Conservation (phyloP, 306 rosid species). For the Ochetophila trinervis region DNA sequence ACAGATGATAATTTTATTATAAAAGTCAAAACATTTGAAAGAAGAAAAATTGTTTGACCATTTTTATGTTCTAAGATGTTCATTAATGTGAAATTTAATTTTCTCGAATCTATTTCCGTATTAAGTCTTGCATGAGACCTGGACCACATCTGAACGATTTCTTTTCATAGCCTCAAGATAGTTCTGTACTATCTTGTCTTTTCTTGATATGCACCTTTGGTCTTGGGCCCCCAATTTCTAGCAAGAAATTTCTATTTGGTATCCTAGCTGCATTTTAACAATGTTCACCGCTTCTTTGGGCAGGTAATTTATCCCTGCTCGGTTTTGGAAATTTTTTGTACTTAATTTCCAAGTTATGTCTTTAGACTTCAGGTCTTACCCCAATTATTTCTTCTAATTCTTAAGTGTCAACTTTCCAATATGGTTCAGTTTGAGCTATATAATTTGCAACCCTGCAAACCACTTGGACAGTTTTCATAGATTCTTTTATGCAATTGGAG, state of each 20-base stretch:
- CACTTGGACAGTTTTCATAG: not conserved
- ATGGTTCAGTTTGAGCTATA: not conserved
- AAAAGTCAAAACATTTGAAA: not conserved
- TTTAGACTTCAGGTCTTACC: not conserved
- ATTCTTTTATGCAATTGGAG: conserved; percentile 7
- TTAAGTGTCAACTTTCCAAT: not conserved
- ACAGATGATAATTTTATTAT: not conserved
- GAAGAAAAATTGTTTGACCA: not conserved
- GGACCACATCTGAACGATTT: not conserved
- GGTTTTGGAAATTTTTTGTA: not conserved
- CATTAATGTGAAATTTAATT: not conserved
- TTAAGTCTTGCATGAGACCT: not conserved
- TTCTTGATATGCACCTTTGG: not conserved
- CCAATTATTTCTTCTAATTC: not conserved
- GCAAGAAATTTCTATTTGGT: not conserved
- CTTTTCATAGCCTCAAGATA: not conserved
- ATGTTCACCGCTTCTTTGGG: not conserved
- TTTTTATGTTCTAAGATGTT: not conserved
- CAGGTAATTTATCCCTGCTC: not conserved
- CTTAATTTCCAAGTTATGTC: not conserved
- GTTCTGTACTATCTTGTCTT: conserved; percentile 1
- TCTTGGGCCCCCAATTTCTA: not conserved
- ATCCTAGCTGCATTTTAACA: not conserved
- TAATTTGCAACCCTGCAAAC: not conserved
- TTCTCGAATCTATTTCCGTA: not conserved